These are phyloP conservation scores for Monosporascus ibericus DNA, from an alignment of 2,329 filamentous ascomycete genomes.

Conservation along the genomic window DNA sequence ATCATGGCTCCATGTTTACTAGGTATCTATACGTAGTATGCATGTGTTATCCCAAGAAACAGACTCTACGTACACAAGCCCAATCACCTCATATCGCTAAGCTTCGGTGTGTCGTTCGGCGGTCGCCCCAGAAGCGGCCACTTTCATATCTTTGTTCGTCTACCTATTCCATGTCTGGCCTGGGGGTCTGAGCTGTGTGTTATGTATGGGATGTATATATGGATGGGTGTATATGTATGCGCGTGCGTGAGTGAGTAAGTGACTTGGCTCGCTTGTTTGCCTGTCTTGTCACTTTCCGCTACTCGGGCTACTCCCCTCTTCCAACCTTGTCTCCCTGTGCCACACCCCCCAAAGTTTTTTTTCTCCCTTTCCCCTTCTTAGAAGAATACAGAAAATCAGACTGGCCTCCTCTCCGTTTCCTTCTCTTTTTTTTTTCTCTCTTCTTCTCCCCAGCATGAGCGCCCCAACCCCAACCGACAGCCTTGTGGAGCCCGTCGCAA, in stretches of 20 bases:
- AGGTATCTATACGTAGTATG: too few species aligned
- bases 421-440: conserved; percentile 19
- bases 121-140: conserved; percentile 23
- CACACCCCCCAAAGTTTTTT: conserved; percentile 25
- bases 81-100: conserved; percentile 10
- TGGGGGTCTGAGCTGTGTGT: too few species aligned
- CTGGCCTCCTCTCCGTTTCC: conserved; percentile 22
- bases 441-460: conserved; percentile 31
- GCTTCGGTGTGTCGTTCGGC: conserved; percentile 21
- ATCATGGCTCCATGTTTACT: too few species aligned
- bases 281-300: conserved; percentile 13
- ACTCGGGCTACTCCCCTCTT: conserved; percentile 14
- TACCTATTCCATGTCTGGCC: conserved; percentile 16
- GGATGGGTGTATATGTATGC: background rate
- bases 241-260: background rate
- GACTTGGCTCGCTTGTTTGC: conserved; percentile 20
- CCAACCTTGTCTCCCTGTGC: conserved; percentile 20
- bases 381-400: conserved; percentile 18
- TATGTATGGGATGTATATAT: too few species aligned
- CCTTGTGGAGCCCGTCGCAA: conserved; percentile 29
- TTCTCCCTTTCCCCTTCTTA: conserved; percentile 20
- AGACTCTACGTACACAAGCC: too few species aligned
- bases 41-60: too few species aligned
- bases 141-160: conserved; percentile 9
- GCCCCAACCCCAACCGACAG: conserved; percentile 26